phyloP scores from a whole-genome alignment of 352 stramenopile genomes.

The Phytophthora hibernalis region DNA sequence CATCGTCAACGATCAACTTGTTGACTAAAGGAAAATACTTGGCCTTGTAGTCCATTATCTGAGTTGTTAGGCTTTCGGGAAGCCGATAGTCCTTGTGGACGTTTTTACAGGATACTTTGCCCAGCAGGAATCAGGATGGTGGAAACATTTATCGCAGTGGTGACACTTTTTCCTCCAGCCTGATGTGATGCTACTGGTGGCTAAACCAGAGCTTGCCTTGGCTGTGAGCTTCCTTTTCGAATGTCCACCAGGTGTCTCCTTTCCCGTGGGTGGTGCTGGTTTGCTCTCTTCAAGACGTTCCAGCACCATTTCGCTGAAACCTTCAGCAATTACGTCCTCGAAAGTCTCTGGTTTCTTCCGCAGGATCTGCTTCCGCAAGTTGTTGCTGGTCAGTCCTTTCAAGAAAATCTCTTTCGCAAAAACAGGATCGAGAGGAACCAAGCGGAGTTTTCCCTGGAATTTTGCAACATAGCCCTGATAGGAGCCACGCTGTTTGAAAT shows the following conservation, averaged over 20 bases:
- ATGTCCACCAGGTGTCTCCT: not conserved
- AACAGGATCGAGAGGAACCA: conserved; percentile 11
- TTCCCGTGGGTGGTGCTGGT: not conserved
- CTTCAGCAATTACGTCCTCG: conserved; percentile 12
- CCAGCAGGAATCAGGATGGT: conserved; percentile 2
- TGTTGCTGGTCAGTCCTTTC: conserved; percentile 6
- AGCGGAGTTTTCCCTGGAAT: conserved; percentile 15
- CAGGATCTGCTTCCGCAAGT: conserved; percentile 12
- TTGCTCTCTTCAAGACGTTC: conserved; percentile 9
- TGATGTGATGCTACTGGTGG: not conserved
- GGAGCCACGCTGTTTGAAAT: conserved; percentile 17
- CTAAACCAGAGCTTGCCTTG: not conserved
- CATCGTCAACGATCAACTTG: conserved; percentile 2
- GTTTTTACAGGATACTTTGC: conserved; percentile 8
- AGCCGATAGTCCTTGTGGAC: not conserved
- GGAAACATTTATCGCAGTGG: conserved; percentile 1
- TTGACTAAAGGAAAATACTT: conserved; percentile 16
- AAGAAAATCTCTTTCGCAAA: conserved; percentile 14
- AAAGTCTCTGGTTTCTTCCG: conserved; percentile 9
- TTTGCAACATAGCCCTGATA: conserved; percentile 14
- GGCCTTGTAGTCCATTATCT: not conserved
- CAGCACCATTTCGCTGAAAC: conserved; percentile 14
- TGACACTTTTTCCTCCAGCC: not conserved
- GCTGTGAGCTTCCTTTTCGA: not conserved
- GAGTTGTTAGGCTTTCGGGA: not conserved